Conservation (phyloP, 495 filamentous ascomycete genomes). For the Annulohypoxylon stygium region DNA sequence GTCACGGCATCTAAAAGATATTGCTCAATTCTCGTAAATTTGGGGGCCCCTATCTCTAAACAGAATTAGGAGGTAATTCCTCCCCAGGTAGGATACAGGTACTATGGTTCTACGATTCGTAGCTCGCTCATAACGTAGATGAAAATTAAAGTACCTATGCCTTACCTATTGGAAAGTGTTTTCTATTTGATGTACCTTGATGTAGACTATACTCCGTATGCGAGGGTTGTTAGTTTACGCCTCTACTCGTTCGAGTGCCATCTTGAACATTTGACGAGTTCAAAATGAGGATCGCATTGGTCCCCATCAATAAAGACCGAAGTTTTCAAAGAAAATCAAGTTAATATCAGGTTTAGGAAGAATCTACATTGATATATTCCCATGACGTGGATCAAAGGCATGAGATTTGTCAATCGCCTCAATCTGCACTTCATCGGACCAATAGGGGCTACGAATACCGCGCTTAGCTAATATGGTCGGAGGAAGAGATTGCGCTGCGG, state of each 20-base stretch:
- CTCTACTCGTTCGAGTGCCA: neutral
- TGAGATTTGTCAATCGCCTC: neutral
- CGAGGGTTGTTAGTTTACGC: neutral
- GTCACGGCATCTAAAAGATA: neutral
- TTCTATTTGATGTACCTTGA: neutral
- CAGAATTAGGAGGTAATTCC: neutral
- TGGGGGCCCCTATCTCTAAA: neutral
- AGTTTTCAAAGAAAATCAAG: neutral
- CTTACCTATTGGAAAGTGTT: neutral
- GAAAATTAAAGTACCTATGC: neutral
- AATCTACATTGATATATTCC: neutral
- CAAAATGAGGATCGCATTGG: neutral
- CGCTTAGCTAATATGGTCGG: constrained; percentile 38
- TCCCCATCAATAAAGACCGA: neutral
- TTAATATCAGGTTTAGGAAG: neutral
- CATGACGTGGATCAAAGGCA: constrained; percentile 4
- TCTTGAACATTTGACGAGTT: neutral
- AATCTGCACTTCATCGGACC: constrained; percentile 5
- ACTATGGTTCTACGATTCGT: neutral
- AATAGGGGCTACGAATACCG: constrained; percentile 10
- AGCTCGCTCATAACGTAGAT: neutral
- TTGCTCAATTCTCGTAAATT: neutral
- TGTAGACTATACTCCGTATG: neutral
- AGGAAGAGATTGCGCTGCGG: constrained; percentile 12
- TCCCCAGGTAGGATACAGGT: neutral